Base-by-base conservation (phyloP, 2,329 filamentous ascomycete genomes). In the Pestalotiopsis sp. region DNA sequence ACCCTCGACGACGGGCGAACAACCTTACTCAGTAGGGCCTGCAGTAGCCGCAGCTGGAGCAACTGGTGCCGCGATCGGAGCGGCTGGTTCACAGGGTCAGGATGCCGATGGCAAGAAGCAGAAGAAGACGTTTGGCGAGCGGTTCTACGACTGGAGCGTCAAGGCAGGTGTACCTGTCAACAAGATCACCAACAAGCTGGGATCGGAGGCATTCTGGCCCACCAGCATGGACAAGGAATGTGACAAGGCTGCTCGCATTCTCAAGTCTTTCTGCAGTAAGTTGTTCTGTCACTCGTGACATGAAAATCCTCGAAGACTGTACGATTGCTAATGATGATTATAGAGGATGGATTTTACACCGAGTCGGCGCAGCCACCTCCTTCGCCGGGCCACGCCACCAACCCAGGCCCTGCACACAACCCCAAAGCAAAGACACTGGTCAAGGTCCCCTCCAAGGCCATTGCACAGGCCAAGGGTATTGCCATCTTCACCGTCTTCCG, bases 191-290 rank as follows among this genome's bases (percentile, higher is more conserved):
- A 94, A 97, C 81, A 94, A 92, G 80, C 84, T 97, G 49, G 94
- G 94, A n/a, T 82, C 81, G 62, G 94, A 97, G 80, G 92, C 93
- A 25, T 97, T 97, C 80, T 92, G 95, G 87, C 94, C 94, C 1
- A 93, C 92, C 67, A 91, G 91, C 1, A 84, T 97, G 72, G 94
- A 97, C 77, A 94, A 94, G 79, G 95, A 97, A 82, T 92, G 92
- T 74, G 94, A 97, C 80, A 97, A 97, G 83, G 93, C 94, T 0
- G 94, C 94, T 41, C 85, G 93, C 13, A 97, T 97, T 62, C 79
- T 97, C 31, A 89, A 89, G 76, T 92, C 90, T 71, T 98, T 98
- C 80, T 97, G 94, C 84, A 96, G 91, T 92, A 85, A 75, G 90
- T 79, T 7, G 20, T 9, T 20, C 11, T 4, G 4, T 1, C 11